Percentiles rank a stretch among this genome's conserved stretches.
phyloP scores from a whole-genome alignment of 2,329 filamentous ascomycete genomes.

The Epichloe typhina region DNA sequence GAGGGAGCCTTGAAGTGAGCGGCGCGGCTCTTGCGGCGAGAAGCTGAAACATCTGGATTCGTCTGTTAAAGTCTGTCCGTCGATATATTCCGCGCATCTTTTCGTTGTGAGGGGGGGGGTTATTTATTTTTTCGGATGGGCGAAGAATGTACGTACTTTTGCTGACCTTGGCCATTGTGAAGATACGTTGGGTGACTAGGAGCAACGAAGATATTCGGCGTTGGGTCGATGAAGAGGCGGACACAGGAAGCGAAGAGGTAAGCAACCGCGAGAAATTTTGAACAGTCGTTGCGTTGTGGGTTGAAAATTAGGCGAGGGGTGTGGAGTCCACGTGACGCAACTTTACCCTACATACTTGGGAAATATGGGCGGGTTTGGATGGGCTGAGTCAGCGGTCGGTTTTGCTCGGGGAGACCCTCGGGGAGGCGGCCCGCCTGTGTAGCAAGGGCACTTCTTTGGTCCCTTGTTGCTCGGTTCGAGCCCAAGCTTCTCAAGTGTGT shows the following conservation, averaged over 20 bases:
- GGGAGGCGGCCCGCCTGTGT: too few relatives aligned
- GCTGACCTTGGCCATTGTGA: slow-evolving; percentile 62
- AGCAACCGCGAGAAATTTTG: slow-evolving; percentile 3
- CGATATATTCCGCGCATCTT: neutral
- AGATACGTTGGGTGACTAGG: slow-evolving; percentile 13
- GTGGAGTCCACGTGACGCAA: slow-evolving; percentile 20
- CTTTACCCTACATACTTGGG: neutral
- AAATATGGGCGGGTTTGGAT: neutral
- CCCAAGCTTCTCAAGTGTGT: too few relatives aligned
- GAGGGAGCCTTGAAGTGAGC: slow-evolving; percentile 94
- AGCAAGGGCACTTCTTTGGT: too few relatives aligned
- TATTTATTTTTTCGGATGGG: neutral
- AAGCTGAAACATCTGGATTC: slow-evolving; percentile 51
- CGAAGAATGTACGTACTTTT: slow-evolving; percentile 28
- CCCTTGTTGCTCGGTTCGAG: too few relatives aligned
- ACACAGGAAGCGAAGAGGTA: neutral
- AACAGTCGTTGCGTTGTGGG: slow-evolving; percentile 15
- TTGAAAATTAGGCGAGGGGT: slow-evolving; percentile 16
- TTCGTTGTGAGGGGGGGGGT: too few relatives aligned
- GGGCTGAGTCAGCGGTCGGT: too few relatives aligned
- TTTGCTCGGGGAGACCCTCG: too few relatives aligned
- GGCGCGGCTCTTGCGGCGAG: slow-evolving; percentile 97
- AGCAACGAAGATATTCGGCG: slow-evolving; percentile 15
- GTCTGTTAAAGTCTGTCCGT: neutral
- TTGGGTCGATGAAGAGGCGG: slow-evolving; percentile 16